phyloP scores from a whole-genome alignment of 2,329 filamentous ascomycete genomes.

The Trichophaea hybrida region DNA sequence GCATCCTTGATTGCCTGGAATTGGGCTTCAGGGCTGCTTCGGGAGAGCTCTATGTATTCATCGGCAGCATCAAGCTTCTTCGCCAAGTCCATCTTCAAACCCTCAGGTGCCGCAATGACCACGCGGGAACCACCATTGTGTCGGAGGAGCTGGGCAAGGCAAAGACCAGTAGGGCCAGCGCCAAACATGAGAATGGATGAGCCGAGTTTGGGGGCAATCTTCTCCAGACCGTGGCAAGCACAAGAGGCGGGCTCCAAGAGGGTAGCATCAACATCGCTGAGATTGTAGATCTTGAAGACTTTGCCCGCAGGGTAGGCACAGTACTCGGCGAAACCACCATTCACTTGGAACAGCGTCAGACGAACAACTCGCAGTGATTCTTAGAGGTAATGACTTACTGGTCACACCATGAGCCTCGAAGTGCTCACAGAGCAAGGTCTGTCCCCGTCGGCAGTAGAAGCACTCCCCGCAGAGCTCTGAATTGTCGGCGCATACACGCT shows the following conservation, averaged over 20 bases:
- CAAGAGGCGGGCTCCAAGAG: slow-evolving; percentile 57
- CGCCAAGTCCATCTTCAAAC: slow-evolving; percentile 57
- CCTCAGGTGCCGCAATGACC: slow-evolving; percentile 52
- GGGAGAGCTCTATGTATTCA: slow-evolving; percentile 41
- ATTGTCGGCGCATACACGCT: slow-evolving; percentile 50
- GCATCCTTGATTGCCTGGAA: slow-evolving; percentile 48
- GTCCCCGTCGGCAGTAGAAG: slow-evolving; percentile 57
- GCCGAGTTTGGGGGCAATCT: slow-evolving; percentile 51
- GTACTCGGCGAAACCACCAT: slow-evolving; percentile 61
- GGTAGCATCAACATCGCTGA: slow-evolving; percentile 53
- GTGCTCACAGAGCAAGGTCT: slow-evolving; percentile 54
- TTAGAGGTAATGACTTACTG: slow-evolving; percentile 24
- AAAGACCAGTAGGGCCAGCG: slow-evolving; percentile 51
- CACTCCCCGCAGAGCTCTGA: slow-evolving; percentile 55
- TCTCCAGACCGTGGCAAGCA: slow-evolving; percentile 55
- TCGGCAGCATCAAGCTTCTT: slow-evolving; percentile 43
- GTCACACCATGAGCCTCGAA: slow-evolving; percentile 54
- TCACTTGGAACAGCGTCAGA: slow-evolving; percentile 33
- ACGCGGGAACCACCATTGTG: slow-evolving; percentile 56
- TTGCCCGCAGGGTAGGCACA: slow-evolving; percentile 41
- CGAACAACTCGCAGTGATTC: not conserved
- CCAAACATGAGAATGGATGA: slow-evolving; percentile 52
- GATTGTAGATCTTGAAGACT: slow-evolving; percentile 52
- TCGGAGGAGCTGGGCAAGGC: slow-evolving; percentile 48
- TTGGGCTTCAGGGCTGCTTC: slow-evolving; percentile 42